Percentiles rank a stretch among this genome's conserved stretches.
phyloP scores from a whole-genome alignment of 2,329 filamentous ascomycete species.

The Cladosporium halotolerans region DNA sequence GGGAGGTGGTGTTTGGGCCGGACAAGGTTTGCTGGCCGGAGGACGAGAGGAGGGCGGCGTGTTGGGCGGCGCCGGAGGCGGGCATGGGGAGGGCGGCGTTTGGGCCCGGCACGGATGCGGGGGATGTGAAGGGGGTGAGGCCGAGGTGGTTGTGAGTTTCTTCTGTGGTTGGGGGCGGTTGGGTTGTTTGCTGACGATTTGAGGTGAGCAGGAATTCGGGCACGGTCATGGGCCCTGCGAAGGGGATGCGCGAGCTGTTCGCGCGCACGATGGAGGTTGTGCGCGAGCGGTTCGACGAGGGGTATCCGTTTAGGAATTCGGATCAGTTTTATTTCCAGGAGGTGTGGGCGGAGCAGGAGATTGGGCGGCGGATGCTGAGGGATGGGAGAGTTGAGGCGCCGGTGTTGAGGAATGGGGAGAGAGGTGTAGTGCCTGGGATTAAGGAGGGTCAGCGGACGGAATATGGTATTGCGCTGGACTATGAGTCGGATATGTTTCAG shows the following conservation, averaged over 20 bases:
- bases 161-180: constrained; percentile 11
- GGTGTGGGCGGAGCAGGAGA: constrained; percentile 16
- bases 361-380: constrained; percentile 1
- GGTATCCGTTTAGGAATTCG: constrained; percentile 12
- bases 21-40: constrained; percentile 29
- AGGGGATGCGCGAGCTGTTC: constrained; percentile 23
- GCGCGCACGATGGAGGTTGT: constrained; percentile 32
- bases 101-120: constrained; percentile 31
- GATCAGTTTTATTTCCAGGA: constrained; percentile 18
- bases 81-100: constrained; percentile 12
- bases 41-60: constrained; percentile 18
- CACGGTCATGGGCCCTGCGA: constrained; percentile 40
- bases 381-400: neutral
- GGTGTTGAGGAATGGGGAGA: neutral
- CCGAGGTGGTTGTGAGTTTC: too few relatives aligned
- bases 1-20: constrained; percentile 29
- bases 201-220: constrained; percentile 27
- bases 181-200: too few relatives aligned
- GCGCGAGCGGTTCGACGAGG: constrained; percentile 13
- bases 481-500: constrained; percentile 22
- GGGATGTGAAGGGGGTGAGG: neutral
- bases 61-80: constrained; percentile 26
- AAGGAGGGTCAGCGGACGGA: constrained; percentile 16
- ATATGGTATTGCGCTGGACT: constrained; percentile 20
- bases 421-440: constrained; percentile 15